A percentile compares a stretch with the other conserved stretches of the same genome.
Evolutionary conservation across 495 filamentous ascomycete genomes (phyloP).

Genomic region (Penicillium alfredii): DNA sequence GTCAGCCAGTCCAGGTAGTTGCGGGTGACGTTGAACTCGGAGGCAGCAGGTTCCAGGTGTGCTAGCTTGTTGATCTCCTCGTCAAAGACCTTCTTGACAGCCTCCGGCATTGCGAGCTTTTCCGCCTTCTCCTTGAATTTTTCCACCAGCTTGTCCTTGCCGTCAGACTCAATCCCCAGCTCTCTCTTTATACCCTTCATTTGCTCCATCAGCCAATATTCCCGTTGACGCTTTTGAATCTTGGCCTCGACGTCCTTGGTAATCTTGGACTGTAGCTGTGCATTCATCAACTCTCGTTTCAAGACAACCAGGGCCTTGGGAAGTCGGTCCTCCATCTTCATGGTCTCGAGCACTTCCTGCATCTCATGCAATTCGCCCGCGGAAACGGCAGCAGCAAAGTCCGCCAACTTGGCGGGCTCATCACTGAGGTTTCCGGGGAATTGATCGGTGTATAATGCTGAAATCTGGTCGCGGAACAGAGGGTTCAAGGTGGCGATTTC

Average conservation of each 20-base stretch:
- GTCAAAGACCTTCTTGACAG: slow-evolving; percentile 94
- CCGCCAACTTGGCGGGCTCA: slow-evolving; percentile 89
- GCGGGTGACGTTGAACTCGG: slow-evolving; percentile 97
- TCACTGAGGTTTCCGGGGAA: slow-evolving; percentile 90
- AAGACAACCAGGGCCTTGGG: slow-evolving; percentile 84
- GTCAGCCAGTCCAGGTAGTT: slow-evolving; percentile 99
- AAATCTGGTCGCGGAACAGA: slow-evolving; percentile 96
- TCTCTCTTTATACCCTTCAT: slow-evolving; percentile 99
- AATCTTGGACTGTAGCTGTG: slow-evolving; percentile 93
- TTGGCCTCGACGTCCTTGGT: slow-evolving; percentile 96
- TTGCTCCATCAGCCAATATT: slow-evolving; percentile 99
- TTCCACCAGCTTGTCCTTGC: slow-evolving; percentile 96
- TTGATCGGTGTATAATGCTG: slow-evolving; percentile 91
- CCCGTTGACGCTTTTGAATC: slow-evolving; percentile 95
- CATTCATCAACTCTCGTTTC: slow-evolving; percentile 98
- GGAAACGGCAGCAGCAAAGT: slow-evolving; percentile 94
- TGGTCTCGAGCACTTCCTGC: slow-evolving; percentile 83
- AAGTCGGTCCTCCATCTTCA: slow-evolving; percentile 85
- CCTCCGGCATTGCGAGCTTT: slow-evolving; percentile 94
- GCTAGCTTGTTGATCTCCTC: slow-evolving; percentile 96
- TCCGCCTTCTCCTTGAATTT: slow-evolving; percentile 93
- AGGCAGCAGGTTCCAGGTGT: slow-evolving; percentile 89
- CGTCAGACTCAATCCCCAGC: slow-evolving; percentile 92
- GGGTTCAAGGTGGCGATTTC: slow-evolving; percentile 89
- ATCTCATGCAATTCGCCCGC: slow-evolving; percentile 85